Percentiles rank a stretch among this genome's conserved stretches.
Evolutionary conservation across 179 eudicot species (phyloP).

Genomic region (Sideroxylon spinosum): DNA sequence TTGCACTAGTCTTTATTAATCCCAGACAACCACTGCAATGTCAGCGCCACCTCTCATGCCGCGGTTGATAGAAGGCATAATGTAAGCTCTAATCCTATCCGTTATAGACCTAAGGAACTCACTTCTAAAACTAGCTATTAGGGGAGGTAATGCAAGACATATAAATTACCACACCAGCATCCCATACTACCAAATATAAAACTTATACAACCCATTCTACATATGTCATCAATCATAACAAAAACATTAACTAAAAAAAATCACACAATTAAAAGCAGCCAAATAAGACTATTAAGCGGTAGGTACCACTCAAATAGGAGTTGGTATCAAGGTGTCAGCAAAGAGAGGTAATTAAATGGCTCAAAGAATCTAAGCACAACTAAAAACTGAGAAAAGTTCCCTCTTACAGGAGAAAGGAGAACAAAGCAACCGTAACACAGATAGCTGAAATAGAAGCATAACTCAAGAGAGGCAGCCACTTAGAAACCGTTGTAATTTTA

Average conservation of each 20-base stretch:
- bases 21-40: too few species aligned
- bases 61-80: too few species aligned
- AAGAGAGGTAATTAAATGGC: background rate
- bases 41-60: too few species aligned
- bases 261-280: background rate
- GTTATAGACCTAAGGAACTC: too few species aligned
- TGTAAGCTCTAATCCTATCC: too few species aligned
- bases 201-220: too few species aligned
- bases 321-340: background rate
- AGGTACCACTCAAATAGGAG: background rate
- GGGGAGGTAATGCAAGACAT: too few species aligned
- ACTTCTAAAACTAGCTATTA: too few species aligned
- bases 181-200: too few species aligned
- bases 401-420: background rate
- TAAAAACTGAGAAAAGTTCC: background rate
- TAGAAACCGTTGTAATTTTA: background rate
- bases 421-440: slow-evolving; percentile 1
- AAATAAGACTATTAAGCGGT: background rate
- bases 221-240: too few species aligned
- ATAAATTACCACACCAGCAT: too few species aligned
- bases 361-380: background rate
- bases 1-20: too few species aligned
- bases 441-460: background rate
- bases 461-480: background rate
- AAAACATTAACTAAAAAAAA: background rate